Base-by-base conservation (phyloP, 495 filamentous ascomycete species). In the Xylaria longipes region DNA sequence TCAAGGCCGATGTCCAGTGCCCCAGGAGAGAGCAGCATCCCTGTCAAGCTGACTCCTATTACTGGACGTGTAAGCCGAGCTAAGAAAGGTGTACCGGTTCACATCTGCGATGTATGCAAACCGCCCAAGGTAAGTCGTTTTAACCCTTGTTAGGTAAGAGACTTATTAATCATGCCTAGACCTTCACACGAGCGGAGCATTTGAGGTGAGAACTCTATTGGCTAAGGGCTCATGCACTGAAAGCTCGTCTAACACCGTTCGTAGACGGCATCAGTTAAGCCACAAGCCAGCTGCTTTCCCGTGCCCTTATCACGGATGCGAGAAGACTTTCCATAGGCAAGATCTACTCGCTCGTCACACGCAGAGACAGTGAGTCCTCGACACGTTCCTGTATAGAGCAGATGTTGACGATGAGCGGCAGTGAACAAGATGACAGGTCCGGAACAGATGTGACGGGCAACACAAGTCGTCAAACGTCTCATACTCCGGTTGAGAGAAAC, bases 161-260 rank as follows among this genome's bases (percentile, higher is more conserved):
- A 29, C 56, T 67, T 68, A 71, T 37, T 52, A 33, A 60, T 35
- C 33, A 41, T 45, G 41, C 48, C 14, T 69, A 92, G 91, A 90
- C 92, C 63, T 94, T 94, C 77, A 96, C 94, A 25, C 87, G 94
- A 77, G 93, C 93, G 37, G 94, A 97, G 77, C 94, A 97, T 82
- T 82, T 93, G 65, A 89, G 92, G 91, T 92, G 83, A 80, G 82
- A 56, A 2, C 25, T 45, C 27, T 17, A 45, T 15, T 39, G 3
- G n/a, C 17, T 52, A 43, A 37, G 20, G 9, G 50, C 62, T 27
- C 65, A 37, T 22, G 22, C 43, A 45, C 27, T 37, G 72, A 20
- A 17, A 65, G 25, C 61, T 39, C 41, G 25, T 14, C 56, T 63
- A 71, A 50, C 33, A 68, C 25, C 77, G 62, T 79, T 69, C 75